Percentiles rank a stretch among this genome's conserved stretches.
Evolutionary conservation across 1,139 yeast genomes (phyloP).

Genomic region (Diutina mesorugosa): DNA sequence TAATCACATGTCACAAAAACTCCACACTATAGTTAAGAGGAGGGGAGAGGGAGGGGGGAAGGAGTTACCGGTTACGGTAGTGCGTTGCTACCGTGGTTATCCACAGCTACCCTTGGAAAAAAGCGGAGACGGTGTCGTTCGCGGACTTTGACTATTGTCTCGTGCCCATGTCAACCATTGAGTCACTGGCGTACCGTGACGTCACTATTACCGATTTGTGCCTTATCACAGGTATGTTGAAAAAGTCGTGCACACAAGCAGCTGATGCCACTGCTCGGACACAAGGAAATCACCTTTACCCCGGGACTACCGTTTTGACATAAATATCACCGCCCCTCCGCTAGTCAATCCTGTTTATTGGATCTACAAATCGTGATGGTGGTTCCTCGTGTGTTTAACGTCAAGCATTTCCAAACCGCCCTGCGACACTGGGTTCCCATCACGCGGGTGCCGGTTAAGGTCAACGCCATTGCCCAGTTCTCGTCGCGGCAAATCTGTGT

Average conservation of each 20-base stretch:
- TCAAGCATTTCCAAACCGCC: background rate
- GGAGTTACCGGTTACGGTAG: too few relatives aligned
- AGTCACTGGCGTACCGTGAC: background rate
- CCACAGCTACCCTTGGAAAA: too few relatives aligned
- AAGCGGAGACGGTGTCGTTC: too few relatives aligned
- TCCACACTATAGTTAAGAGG: too few relatives aligned
- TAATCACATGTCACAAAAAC: too few relatives aligned
- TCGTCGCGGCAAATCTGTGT: background rate
- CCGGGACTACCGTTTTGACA: background rate
- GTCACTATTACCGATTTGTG: background rate
- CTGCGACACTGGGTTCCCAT: conserved; percentile 1
- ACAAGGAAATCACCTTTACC: background rate
- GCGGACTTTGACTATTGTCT: too few relatives aligned
- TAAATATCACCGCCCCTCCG: background rate
- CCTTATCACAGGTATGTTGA: background rate
- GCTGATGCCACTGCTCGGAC: background rate
- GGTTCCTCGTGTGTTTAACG: background rate
- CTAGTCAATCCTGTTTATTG: background rate
- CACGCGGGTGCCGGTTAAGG: background rate
- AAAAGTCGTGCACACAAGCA: background rate
- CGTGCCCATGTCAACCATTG: background rate
- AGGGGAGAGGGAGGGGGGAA: too few relatives aligned
- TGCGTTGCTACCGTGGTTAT: too few relatives aligned
- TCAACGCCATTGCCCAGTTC: background rate
- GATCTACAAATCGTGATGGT: background rate